Evolutionary conservation across 2,329 filamentous ascomycete species (phyloP), one percentile per base, ranked within the genome.

Genomic region (Cyphellophora europaea): DNA sequence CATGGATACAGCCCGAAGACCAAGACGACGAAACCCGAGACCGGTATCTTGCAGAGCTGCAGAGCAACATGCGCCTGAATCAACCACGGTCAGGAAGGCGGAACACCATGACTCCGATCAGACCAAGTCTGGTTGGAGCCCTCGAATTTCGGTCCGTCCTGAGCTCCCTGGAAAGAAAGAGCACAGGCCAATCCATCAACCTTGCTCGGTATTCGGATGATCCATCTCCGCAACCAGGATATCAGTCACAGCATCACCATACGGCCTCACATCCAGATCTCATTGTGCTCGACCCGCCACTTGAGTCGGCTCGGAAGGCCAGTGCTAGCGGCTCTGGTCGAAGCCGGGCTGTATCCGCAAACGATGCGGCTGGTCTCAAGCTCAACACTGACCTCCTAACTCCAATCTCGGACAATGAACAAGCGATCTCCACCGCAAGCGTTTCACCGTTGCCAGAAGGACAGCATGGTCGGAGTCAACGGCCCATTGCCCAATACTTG

Each of bases 141-240:
- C 67, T 98, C 38, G 91, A 98, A 59, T 98, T 98, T 50, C 75
- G 88, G 49, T 89, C 89, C 2, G 81, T 94, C 3, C 65, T 98
- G 30, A 81, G 84, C n/a, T 87, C 87, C 3, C 62, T 98, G 37
- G 79, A 93, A 50, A 83, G 86, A 37, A 76, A 83, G 51, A 91
- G 85, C 44, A 74, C 83, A 16, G 77, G 79, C 48, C 73, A 77
- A 28, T 73, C 78, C 2, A 77, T 93, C 41, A 71, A 77, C 44
- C 60, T 77, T 15, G 72, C 82, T 40, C 75, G 79, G 49, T 81
- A 81, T 52, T 83, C 80, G 1, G 78, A 83, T 42, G 74, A 79
- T 42, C 61, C 67, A 29, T 60, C 61, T n/a, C 27, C 23, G 19
- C 11, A 23, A 8, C 18, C 31, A 8, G 21, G 21, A 25, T 8